Evolutionary conservation across 2,329 filamentous ascomycete species (phyloP).

Genomic region (Colletotrichum sp.): DNA sequence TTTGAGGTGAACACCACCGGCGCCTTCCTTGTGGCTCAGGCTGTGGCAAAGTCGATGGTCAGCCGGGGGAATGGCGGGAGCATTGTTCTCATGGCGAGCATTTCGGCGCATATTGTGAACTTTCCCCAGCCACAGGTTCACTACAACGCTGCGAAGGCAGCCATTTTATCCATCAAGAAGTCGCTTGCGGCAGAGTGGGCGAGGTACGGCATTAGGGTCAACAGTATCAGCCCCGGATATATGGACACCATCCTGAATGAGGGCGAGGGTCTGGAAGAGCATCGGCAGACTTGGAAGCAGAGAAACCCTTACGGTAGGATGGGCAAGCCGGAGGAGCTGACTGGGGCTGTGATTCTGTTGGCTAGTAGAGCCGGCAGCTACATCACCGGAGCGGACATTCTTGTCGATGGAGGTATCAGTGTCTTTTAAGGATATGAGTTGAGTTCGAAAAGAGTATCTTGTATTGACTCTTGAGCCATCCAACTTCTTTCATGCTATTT

Average conservation of each 20-base stretch:
- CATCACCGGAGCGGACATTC: background rate
- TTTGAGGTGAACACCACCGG: background rate
- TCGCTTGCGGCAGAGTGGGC: background rate
- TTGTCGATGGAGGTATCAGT: background rate
- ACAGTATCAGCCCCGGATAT: background rate
- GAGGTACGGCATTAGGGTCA: background rate
- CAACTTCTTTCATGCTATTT: too few relatives aligned
- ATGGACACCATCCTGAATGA: slow-evolving; percentile 68
- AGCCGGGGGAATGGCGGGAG: background rate
- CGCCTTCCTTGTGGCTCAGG: background rate
- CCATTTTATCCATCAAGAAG: background rate
- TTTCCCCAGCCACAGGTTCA: background rate
- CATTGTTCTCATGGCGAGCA: background rate
- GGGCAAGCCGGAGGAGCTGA: slow-evolving; percentile 66
- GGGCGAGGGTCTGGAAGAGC: slow-evolving; percentile 59
- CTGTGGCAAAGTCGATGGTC: background rate
- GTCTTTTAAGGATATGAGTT: background rate
- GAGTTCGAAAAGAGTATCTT: too few relatives aligned
- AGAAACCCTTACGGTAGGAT: slow-evolving; percentile 69
- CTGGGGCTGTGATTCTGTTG: slow-evolving; percentile 61
- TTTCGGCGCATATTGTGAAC: background rate
- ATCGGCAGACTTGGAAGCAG: slow-evolving; percentile 58
- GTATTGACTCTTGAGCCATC: too few relatives aligned
- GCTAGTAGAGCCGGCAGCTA: background rate
- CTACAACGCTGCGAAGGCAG: background rate